Percentiles rank a stretch among this genome's conserved stretches.
phyloP scores from a whole-genome alignment of 2,329 filamentous ascomycete species.

The Aspergillus tamarii region DNA sequence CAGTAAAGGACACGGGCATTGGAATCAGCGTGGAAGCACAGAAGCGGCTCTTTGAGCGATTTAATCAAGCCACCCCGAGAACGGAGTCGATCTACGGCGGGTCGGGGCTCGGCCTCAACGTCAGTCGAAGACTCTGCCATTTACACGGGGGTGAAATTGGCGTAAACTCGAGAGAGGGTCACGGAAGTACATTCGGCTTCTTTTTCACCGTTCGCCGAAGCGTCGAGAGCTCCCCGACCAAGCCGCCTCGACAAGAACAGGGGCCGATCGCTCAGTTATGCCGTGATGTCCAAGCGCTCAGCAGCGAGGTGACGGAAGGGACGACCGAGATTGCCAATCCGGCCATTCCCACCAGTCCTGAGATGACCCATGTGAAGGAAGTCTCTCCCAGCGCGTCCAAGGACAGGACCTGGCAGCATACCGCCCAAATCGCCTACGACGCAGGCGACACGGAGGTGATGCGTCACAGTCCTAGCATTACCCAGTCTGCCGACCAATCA shows the following conservation, averaged over 20 bases:
- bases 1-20: slow-evolving; percentile 76
- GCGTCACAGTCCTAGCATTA: not conserved
- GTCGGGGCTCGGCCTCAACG: slow-evolving; percentile 77
- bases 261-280: slow-evolving; percentile 23
- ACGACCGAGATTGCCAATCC: slow-evolving; percentile 16
- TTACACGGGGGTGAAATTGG: slow-evolving; percentile 80
- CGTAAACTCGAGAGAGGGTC: slow-evolving; percentile 60
- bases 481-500: not conserved
- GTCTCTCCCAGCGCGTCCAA: slow-evolving; percentile 4
- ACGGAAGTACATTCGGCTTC: slow-evolving; percentile 62
- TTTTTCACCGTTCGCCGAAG: slow-evolving; percentile 53
- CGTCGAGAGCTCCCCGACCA: slow-evolving; percentile 4
- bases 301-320: slow-evolving; percentile 22
- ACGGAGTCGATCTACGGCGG: slow-evolving; percentile 81
- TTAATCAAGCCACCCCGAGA: slow-evolving; percentile 74
- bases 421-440: slow-evolving; percentile 13
- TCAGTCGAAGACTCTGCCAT: slow-evolving; percentile 77
- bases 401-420: slow-evolving; percentile 15
- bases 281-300: slow-evolving; percentile 22
- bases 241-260: not conserved
- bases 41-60: slow-evolving; percentile 75
- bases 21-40: slow-evolving; percentile 73
- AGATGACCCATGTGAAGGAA: slow-evolving; percentile 17
- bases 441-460: not conserved
- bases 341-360: slow-evolving; percentile 19